Base-by-base conservation (phyloP, 2,329 filamentous ascomycete species). In the Cytospora piceae region DNA sequence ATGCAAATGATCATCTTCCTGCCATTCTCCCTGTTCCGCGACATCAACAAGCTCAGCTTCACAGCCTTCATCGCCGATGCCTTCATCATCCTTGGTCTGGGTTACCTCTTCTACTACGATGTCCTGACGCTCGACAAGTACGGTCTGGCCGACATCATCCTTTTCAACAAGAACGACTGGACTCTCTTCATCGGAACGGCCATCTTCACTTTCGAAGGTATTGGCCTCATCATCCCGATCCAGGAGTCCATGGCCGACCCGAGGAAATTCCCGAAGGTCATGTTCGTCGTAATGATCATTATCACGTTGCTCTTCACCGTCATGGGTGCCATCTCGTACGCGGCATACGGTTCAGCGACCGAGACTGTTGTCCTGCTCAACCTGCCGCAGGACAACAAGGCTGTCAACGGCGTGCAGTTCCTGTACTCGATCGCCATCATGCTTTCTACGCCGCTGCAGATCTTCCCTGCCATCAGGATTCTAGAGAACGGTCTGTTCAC, bases 141-240 rank as follows among this genome's bases (percentile, higher is more conserved):
- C 64, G 93, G 93, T 15, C 79, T 97, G 29, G 85, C 93, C 6
- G 95, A 99, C 75, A 94, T 98, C 73, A 86, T 91, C 71, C 85
- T 90, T 73, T 98, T 99, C 84, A 99, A 99, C 80, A 79, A 90
- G 51, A 87, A 90, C 67, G 90, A 93, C 76, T 99, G 96, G 95
- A 97, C 95, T 0, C 85, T 99, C 5, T 98, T 99, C 77, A 99
- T 99, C 72, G 96, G 95, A 68, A 99, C 96, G 0, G 95, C 96
- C 32, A 98, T 99, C 75, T 99, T 99, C 80, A 98, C 95, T 0
- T 99, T 98, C 74, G 95, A 99, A 76, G 95, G 95, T 32, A 96
- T 99, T 68, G 96, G 95, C 15, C 87, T 99, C 58, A 96, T 99
- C 77, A 97, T 99, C 69, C 95, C 96, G 0, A 97, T 99, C 67